Conservation (phyloP, 179 eudicot genomes). For the Beta lomatogona region DNA sequence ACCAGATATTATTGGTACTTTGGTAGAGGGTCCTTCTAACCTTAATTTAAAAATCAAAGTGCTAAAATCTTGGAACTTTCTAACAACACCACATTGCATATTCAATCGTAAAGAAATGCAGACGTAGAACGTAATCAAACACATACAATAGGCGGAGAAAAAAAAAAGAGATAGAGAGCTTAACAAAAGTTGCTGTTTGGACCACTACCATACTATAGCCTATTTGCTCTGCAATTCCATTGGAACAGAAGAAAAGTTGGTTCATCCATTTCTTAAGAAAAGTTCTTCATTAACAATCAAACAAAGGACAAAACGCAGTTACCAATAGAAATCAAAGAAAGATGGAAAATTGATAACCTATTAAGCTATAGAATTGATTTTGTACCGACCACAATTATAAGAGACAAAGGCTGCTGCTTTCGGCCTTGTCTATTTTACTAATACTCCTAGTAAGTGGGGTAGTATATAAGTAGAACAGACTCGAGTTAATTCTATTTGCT, state of each 20-base stretch:
- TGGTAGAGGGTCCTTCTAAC: too few species aligned
- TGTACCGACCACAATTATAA: conserved; percentile 19
- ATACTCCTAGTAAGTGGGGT: not conserved
- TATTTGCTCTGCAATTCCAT: not conserved
- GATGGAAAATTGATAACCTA: not conserved
- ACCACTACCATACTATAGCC: not conserved
- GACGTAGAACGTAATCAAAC: not conserved
- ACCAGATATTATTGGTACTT: not conserved
- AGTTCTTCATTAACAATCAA: conserved; percentile 14
- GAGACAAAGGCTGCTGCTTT: conserved; percentile 19
- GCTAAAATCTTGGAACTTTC: conserved; percentile 8
- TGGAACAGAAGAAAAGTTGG: conserved; percentile 4
- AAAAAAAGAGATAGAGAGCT: not conserved
- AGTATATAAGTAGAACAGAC: not conserved
- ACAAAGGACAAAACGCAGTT: conserved; percentile 15
- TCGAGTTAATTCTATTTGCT: conserved; percentile 15
- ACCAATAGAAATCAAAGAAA: not conserved
- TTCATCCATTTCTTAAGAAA: conserved; percentile 1
- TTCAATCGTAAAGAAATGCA: not conserved
- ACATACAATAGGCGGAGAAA: not conserved
- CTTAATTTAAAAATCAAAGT: not conserved
- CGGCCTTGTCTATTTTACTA: conserved; percentile 3
- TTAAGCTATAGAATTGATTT: conserved; percentile 17
- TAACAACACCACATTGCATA: conserved; percentile 1
- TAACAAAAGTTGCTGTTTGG: conserved; percentile 1